Evolutionary conservation across 176 grass and related monocot species (phyloP), one percentile per base, ranked within the genome.

Genomic region (Triticum aestivum): DNA sequence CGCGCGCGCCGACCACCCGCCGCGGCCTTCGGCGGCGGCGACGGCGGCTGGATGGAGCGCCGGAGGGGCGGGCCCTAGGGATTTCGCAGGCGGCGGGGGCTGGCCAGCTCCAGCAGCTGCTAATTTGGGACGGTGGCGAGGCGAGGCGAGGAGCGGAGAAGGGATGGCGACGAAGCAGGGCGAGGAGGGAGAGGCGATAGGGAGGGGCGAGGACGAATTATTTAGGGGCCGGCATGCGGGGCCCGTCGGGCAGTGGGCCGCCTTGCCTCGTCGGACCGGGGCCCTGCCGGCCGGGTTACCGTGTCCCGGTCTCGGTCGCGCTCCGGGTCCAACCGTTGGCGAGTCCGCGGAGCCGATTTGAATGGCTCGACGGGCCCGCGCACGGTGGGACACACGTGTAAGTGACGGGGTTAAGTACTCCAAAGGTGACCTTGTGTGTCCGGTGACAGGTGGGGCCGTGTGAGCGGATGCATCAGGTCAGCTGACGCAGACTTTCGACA

Each of bases 131-230:
- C 52, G 61, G 68, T 58, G 77, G 39, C 30, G 65, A 47, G 54
- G 7, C 0, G 54, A 59, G 54, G 4, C 59, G 15, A 80, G 63
- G 75, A 18, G 10, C 21, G 26, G 4, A 24, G 82, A 24, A 79
- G 18, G 51, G 72, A 26, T 79, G 18, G 41, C 83, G 73, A 81
- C 81, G 88, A 89, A 41, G 73, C 80, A 61, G 66, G 83, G 75
- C 83, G 88, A 90, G 59, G 80, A 61, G 75, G 82, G 80, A 90
- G 68, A 84, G 85, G 49, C 69, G 75, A 87, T 27, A 23, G 73
- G 13, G 85, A 80, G 17, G 42, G 78, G 61, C 33, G 65, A 85
- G 33, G 82, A 75, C 49, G 89, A 79, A 78, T 82, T 52, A 74
- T 29, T 76, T 73, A 88, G 78, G 21, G 10, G 69, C 65, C 62